Evolutionary conservation across 2,329 filamentous ascomycete species (phyloP).

Genomic region (Aspergillus brunneoviolaceus): DNA sequence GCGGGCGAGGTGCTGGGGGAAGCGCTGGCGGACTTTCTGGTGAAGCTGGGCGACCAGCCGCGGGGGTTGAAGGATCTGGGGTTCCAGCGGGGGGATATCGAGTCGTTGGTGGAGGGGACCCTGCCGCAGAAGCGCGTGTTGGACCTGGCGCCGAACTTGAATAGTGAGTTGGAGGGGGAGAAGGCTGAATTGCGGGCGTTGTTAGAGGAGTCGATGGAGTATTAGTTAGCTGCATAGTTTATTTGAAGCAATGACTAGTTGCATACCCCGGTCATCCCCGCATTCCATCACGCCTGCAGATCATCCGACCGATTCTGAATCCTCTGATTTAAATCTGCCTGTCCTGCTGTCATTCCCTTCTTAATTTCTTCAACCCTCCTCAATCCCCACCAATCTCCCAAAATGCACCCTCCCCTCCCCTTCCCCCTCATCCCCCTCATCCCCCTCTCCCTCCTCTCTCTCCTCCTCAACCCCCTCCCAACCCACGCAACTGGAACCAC

Average conservation of each 20-base stretch:
- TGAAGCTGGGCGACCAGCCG: conserved; percentile 85
- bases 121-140: conserved; percentile 88
- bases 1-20: conserved; percentile 87
- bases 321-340: no score
- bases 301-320: no score
- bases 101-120: conserved; percentile 86
- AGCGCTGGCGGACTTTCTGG: conserved; percentile 76
- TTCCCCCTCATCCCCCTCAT: not conserved
- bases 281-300: conserved; percentile 7
- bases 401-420: not conserved
- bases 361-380: no score
- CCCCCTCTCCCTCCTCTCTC: not conserved
- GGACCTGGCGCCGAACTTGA: conserved; percentile 83
- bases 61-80: conserved; percentile 79
- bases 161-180: conserved; percentile 66
- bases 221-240: conserved; percentile 39
- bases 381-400: no score
- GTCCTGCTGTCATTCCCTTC: no score
- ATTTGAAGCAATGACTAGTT: not conserved
- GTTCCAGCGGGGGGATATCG: conserved; percentile 72
- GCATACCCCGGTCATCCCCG: conserved; percentile 4
- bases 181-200: conserved; percentile 68
- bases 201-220: conserved; percentile 64
- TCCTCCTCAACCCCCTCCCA: conserved; percentile 1
- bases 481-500: not conserved